A percentile compares a stretch with the other conserved stretches of the same genome.
Conservation (phyloP, 73 alveolate genomes). For the Tetrahymena malaccensis region DNA sequence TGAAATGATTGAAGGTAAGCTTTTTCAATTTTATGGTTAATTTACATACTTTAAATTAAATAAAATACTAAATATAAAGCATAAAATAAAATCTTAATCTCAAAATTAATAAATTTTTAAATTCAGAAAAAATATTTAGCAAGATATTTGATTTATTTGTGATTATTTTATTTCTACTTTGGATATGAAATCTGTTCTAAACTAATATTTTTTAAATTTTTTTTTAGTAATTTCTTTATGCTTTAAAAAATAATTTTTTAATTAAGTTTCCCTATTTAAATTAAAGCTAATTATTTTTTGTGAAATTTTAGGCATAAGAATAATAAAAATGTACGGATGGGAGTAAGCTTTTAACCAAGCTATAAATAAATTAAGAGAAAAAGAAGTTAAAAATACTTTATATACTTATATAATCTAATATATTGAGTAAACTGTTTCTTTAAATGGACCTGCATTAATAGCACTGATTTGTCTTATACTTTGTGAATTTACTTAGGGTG, state of each 20-base stretch:
- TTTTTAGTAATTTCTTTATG: no score
- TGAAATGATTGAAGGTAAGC: neutral
- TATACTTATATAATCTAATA: neutral
- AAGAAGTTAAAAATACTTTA: constrained; percentile 2
- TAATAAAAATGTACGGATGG: constrained; percentile 48
- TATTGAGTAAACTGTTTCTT: constrained; percentile 3
- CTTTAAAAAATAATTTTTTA: no score
- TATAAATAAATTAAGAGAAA: neutral
- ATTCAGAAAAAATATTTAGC: no score
- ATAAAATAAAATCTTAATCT: no score
- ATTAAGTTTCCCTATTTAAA: neutral
- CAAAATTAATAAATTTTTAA: no score
- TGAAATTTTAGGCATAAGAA: constrained; percentile 32
- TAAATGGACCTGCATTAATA: constrained; percentile 13
- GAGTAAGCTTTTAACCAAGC: constrained; percentile 16
- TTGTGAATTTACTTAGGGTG: neutral
- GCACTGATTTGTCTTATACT: constrained; percentile 2
- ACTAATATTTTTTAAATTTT: no score
- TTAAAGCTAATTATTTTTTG: neutral
- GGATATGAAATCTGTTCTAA: no score
- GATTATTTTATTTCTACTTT: no score
- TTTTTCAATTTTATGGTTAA: no score
- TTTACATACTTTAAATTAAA: no score
- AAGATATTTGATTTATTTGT: no score
- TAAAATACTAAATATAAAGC: no score